Evolutionary conservation across 2,329 filamentous ascomycete genomes (phyloP).

Genomic region (Penicillium frequentans): DNA sequence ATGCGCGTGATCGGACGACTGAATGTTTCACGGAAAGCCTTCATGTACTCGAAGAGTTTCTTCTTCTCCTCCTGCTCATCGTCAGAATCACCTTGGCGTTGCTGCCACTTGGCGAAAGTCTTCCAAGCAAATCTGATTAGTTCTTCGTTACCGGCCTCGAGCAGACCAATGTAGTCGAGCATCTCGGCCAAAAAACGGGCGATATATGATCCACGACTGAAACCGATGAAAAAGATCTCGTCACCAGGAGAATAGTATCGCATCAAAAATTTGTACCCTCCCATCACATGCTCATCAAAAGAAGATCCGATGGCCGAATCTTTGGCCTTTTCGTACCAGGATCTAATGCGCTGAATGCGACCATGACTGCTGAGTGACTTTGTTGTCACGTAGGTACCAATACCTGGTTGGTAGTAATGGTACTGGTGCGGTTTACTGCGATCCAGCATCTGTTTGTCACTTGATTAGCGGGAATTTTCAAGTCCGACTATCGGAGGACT

Average conservation of each 20-base stretch:
- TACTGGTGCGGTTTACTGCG: slow-evolving; percentile 41
- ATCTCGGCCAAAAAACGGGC: slow-evolving; percentile 78
- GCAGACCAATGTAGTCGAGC: slow-evolving; percentile 77
- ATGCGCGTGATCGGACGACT: slow-evolving; percentile 72
- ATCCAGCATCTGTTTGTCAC: slow-evolving; percentile 37
- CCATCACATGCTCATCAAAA: slow-evolving; percentile 80
- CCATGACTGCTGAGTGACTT: slow-evolving; percentile 35
- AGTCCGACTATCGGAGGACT: slow-evolving; percentile 7
- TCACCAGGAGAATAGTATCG: slow-evolving; percentile 63
- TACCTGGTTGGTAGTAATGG: slow-evolving; percentile 47
- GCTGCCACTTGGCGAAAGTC: slow-evolving; percentile 45
- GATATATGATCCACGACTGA: slow-evolving; percentile 71
- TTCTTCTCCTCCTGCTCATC: slow-evolving; percentile 32
- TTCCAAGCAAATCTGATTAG: slow-evolving; percentile 83
- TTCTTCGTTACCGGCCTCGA: slow-evolving; percentile 81
- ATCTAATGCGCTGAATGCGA: slow-evolving; percentile 55
- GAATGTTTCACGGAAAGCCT: slow-evolving; percentile 78
- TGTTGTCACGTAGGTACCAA: slow-evolving; percentile 46
- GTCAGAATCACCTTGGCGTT: slow-evolving; percentile 29
- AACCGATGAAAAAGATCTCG: slow-evolving; percentile 71
- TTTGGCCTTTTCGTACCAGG: slow-evolving; percentile 39
- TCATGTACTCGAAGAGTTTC: slow-evolving; percentile 71
- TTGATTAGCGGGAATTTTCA: background rate
- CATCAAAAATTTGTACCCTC: slow-evolving; percentile 78
- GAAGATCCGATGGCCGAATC: slow-evolving; percentile 78